A percentile compares a stretch with the other conserved stretches of the same genome.
These are phyloP conservation scores for Acrodontium crateriforme DNA, from an alignment of 2,329 filamentous ascomycete species.

Conservation along the genomic window DNA sequence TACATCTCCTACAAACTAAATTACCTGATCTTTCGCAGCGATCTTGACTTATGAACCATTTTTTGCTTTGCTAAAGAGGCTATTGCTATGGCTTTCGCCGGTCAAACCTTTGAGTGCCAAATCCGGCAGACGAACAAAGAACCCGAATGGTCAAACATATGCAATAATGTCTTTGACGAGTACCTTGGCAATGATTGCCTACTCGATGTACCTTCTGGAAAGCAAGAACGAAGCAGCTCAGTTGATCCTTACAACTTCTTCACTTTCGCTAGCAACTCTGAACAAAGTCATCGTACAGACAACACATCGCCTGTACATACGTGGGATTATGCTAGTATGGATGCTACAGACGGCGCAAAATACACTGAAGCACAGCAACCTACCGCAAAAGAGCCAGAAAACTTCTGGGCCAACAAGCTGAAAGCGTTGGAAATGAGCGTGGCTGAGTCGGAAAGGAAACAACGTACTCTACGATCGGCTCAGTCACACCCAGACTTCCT, in stretches of 20 bases:
- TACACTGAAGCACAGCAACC: slow-evolving; percentile 17
- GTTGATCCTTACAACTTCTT: slow-evolving; percentile 35
- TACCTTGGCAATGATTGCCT: slow-evolving; percentile 44
- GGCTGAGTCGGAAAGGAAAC: slow-evolving; percentile 29
- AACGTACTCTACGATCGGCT: slow-evolving; percentile 20
- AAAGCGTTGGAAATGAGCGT: slow-evolving; percentile 38
- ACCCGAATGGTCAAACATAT: slow-evolving; percentile 41
- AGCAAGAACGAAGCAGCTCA: slow-evolving; percentile 35
- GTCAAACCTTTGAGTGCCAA: no score
- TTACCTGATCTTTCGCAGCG: no score
- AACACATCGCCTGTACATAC: slow-evolving; percentile 36
- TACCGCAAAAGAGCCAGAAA: slow-evolving; percentile 29
- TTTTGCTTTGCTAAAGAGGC: no score
- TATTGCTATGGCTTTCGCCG: no score
- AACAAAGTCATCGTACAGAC: slow-evolving; percentile 32
- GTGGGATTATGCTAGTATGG: slow-evolving; percentile 25
- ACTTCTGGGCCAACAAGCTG: slow-evolving; percentile 41
- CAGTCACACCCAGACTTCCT: slow-evolving; percentile 23
- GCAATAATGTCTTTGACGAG: slow-evolving; percentile 49
- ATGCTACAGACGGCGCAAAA: slow-evolving; percentile 3
- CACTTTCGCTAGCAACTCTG: slow-evolving; percentile 35
- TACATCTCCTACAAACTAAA: no score
- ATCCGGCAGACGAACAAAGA: no score
- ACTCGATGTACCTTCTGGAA: slow-evolving; percentile 32
- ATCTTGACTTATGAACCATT: no score